phyloP scores from a whole-genome alignment of 2,329 filamentous ascomycete species.

The Aspergillus intermedius region DNA sequence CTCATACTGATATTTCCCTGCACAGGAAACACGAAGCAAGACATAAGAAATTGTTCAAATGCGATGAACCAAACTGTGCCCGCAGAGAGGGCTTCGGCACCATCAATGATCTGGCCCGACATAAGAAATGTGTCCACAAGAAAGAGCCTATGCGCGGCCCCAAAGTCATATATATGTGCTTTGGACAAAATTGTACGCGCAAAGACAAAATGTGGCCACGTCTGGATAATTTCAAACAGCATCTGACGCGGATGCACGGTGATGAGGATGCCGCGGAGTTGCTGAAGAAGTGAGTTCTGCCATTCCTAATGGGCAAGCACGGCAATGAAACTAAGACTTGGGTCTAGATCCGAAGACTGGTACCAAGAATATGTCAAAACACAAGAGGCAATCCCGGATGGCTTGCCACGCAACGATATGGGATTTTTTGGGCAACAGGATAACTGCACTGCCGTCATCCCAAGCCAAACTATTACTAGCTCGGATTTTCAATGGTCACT shows the following conservation, averaged over 20 bases:
- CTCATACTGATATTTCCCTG: conserved; percentile 3
- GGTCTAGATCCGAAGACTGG: conserved; percentile 30
- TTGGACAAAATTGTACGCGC: conserved; percentile 49
- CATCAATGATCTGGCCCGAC: conserved; percentile 72
- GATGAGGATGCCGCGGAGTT: conserved; percentile 40
- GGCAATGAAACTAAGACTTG: conserved; percentile 4
- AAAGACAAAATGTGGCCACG: conserved; percentile 70
- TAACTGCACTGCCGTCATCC: neutral
- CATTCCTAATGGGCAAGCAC: neutral
- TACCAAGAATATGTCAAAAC: conserved; percentile 23
- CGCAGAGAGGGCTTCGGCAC: conserved; percentile 67
- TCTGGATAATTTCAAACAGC: conserved; percentile 78
- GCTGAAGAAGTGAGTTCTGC: conserved; percentile 40
- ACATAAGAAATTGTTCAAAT: conserved; percentile 63
- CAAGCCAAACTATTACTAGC: neutral
- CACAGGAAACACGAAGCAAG: conserved; percentile 66
- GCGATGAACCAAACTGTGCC: conserved; percentile 51
- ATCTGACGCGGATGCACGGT: conserved; percentile 64
- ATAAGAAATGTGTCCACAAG: conserved; percentile 65
- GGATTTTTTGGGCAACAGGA: neutral
- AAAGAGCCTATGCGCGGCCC: conserved; percentile 40
- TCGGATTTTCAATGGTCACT: conserved; percentile 1
- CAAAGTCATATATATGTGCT: conserved; percentile 55
- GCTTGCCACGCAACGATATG: conserved; percentile 9
- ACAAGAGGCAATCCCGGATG: conserved; percentile 14